These are phyloP conservation scores for Phytopythium chamaehyphon DNA, from an alignment of 352 stramenopile genomes.

Conservation along the genomic window DNA sequence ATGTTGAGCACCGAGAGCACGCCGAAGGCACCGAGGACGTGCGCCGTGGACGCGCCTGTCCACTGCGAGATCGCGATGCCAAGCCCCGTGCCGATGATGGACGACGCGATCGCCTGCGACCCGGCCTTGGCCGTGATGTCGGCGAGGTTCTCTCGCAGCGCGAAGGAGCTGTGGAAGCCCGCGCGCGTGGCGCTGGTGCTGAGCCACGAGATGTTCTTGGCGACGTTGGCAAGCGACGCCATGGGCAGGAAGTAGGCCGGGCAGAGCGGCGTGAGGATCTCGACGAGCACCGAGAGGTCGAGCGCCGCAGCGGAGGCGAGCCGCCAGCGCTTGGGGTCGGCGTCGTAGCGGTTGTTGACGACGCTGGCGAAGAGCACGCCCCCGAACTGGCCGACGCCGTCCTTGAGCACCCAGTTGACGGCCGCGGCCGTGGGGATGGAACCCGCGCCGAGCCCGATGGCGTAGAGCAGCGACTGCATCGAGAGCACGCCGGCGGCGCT, in stretches of 20 bases:
- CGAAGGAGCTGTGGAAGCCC: constrained; percentile 93
- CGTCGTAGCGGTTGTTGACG: constrained; percentile 93
- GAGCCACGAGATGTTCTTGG: constrained; percentile 97
- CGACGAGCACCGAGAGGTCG: constrained; percentile 89
- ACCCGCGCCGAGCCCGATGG: constrained; percentile 89
- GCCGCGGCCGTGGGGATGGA: constrained; percentile 87
- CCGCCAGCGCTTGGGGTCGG: constrained; percentile 93
- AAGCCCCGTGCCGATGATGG: constrained; percentile 69
- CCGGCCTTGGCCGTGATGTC: constrained; percentile 96
- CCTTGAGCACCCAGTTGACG: constrained; percentile 97
- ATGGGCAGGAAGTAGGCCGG: constrained; percentile 87
- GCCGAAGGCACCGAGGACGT: constrained; percentile 49
- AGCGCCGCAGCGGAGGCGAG: constrained; percentile 88
- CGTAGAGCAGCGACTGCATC: constrained; percentile 93
- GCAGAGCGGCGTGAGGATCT: constrained; percentile 87
- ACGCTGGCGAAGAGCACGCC: constrained; percentile 91
- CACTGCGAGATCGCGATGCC: constrained; percentile 63
- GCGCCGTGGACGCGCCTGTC: constrained; percentile 41
- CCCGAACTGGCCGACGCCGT: constrained; percentile 95
- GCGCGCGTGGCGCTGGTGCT: constrained; percentile 91
- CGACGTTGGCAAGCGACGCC: constrained; percentile 84
- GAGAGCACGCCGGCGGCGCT: constrained; percentile 88
- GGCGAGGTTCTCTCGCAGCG: constrained; percentile 88
- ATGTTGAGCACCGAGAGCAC: constrained; percentile 49
- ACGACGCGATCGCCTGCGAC: constrained; percentile 93